Percentiles rank a stretch among this genome's conserved stretches.
Conservation (phyloP, 257 asterid genomes). For the Solanum stenotomum region DNA sequence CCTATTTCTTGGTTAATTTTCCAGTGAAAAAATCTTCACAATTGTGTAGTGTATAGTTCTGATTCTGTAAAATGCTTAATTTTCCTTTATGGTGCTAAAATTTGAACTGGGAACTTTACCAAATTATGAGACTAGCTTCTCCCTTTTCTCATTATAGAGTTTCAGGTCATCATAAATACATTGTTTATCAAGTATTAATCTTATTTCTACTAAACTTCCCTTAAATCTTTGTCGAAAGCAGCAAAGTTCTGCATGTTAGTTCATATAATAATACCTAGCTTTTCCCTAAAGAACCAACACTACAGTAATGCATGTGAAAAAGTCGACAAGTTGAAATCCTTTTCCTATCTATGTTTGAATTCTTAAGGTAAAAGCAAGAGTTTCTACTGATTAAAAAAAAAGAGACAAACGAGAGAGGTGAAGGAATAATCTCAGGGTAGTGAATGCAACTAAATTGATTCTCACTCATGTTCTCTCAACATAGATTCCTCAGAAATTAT, state of each 20-base stretch:
- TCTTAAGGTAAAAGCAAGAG: background rate
- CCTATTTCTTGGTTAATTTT: background rate
- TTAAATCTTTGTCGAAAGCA: background rate
- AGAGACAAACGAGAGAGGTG: background rate
- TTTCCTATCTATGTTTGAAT: background rate
- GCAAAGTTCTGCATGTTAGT: background rate
- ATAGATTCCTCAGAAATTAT: background rate
- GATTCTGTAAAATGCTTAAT: background rate
- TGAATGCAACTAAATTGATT: background rate
- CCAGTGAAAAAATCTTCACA: background rate
- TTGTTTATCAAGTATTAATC: background rate
- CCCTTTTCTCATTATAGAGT: background rate
- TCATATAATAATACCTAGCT: background rate
- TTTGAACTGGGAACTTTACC: background rate
- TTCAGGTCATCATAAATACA: background rate
- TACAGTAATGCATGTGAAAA: background rate
- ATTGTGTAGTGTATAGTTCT: background rate
- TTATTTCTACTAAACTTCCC: background rate
- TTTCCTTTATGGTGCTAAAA: background rate
- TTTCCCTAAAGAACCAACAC: background rate
- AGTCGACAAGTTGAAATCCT: background rate
- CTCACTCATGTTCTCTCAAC: background rate
- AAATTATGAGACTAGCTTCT: background rate
- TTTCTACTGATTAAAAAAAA: background rate
- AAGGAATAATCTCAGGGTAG: background rate